These are phyloP conservation scores for Sphagnum contortum DNA, from an alignment of 225 moss, liverwort and hornwort species.

Conservation along the genomic window DNA sequence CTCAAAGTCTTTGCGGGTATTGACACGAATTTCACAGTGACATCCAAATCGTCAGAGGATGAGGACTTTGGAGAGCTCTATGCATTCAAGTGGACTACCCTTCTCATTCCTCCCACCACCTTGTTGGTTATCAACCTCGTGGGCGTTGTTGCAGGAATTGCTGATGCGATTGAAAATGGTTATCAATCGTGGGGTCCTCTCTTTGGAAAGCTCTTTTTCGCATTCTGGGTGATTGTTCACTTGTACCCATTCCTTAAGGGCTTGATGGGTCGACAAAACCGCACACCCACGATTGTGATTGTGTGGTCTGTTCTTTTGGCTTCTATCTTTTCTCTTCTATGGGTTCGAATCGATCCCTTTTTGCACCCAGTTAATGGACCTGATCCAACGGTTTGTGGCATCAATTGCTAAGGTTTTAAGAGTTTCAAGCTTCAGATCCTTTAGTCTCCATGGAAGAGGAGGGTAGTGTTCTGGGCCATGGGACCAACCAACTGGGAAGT, in stretches of 20 bases:
- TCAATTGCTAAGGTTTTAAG: slow-evolving; percentile 40
- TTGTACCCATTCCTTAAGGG: slow-evolving; percentile 90
- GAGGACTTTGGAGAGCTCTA: slow-evolving; percentile 74
- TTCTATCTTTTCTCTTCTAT: slow-evolving; percentile 83
- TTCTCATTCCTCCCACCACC: slow-evolving; percentile 79
- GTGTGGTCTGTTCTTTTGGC: slow-evolving; percentile 86
- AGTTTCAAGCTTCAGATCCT: too few relatives aligned
- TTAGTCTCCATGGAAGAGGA: too few relatives aligned
- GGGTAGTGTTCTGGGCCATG: too few relatives aligned
- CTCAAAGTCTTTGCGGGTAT: slow-evolving; percentile 79
- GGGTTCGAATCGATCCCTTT: slow-evolving; percentile 85
- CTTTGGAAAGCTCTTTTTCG: slow-evolving; percentile 89
- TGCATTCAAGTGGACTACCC: slow-evolving; percentile 68
- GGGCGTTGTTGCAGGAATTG: slow-evolving; percentile 76
- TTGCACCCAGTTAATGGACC: slow-evolving; percentile 55
- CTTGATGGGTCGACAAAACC: slow-evolving; percentile 82
- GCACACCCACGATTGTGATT: slow-evolving; percentile 71
- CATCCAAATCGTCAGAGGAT: slow-evolving; percentile 65
- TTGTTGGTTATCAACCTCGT: slow-evolving; percentile 72
- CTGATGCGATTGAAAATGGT: slow-evolving; percentile 81
- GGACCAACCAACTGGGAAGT: too few relatives aligned
- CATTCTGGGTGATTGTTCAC: slow-evolving; percentile 92
- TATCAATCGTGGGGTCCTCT: slow-evolving; percentile 79
- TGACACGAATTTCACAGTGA: slow-evolving; percentile 84
- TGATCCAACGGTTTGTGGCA: slow-evolving; percentile 37